A percentile compares a stretch with the other conserved stretches of the same genome.
Evolutionary conservation across 1,139 yeast genomes (phyloP).

Genomic region (Yamadazyma diospyri): DNA sequence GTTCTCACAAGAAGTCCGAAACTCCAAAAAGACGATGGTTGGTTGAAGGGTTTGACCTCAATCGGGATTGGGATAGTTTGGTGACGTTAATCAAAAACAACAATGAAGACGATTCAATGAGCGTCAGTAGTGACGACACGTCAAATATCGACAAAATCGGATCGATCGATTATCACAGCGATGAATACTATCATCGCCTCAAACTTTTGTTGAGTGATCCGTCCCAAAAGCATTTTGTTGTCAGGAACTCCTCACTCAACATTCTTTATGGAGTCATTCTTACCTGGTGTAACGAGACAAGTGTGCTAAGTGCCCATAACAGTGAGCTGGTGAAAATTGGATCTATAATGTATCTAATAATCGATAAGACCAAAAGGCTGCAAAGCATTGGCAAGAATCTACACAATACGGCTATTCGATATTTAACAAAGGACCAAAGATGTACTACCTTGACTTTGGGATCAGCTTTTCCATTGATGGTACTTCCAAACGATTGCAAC

Average conservation of each 20-base stretch:
- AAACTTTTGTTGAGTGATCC: constrained; percentile 26
- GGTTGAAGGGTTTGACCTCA: constrained; percentile 54
- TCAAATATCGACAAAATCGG: constrained; percentile 9
- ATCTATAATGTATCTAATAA: constrained; percentile 46
- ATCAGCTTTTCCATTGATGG: constrained; percentile 49
- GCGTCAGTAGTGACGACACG: constrained; percentile 9
- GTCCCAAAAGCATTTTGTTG: constrained; percentile 52
- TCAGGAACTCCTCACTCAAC: constrained; percentile 56
- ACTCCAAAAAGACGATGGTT: constrained; percentile 49
- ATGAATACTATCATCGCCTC: constrained; percentile 29
- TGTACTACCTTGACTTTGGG: constrained; percentile 48
- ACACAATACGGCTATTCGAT: constrained; percentile 53
- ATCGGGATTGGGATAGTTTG: constrained; percentile 51
- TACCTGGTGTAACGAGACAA: constrained; percentile 46
- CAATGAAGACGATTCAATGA: constrained; percentile 11
- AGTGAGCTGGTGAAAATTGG: constrained; percentile 30
- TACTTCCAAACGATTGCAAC: constrained; percentile 34
- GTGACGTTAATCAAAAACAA: constrained; percentile 39
- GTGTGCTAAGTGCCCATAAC: constrained; percentile 10
- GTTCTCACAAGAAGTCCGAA: constrained; percentile 14
- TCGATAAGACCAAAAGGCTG: constrained; percentile 53
- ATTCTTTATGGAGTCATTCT: constrained; percentile 55
- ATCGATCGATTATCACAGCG: constrained; percentile 24
- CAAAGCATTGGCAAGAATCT: constrained; percentile 59
- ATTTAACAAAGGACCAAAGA: constrained; percentile 42